Percentiles rank a stretch among this genome's conserved stretches.
These are phyloP conservation scores for Taiwanofungus camphoratus DNA, from an alignment of 1,284 basidiomycete species.

Conservation along the genomic window DNA sequence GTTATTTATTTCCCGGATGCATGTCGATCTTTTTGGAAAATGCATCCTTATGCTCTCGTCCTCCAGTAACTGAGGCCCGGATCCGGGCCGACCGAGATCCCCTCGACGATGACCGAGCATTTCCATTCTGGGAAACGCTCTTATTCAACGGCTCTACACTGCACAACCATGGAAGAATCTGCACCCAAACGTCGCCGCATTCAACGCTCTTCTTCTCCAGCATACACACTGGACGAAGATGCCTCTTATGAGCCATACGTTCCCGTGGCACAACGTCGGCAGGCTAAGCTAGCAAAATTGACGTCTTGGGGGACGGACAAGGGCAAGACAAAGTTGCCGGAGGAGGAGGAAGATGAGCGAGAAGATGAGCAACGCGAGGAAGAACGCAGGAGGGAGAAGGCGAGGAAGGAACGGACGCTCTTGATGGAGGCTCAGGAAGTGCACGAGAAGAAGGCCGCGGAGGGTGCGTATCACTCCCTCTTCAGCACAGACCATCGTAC, in stretches of 20 bases:
- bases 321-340: slow-evolving; percentile 43
- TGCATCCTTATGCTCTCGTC: too few species aligned
- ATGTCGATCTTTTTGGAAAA: too few species aligned
- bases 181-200: slow-evolving; percentile 26
- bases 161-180: slow-evolving; percentile 15
- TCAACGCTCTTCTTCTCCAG: slow-evolving; percentile 56
- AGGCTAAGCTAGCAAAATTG: slow-evolving; percentile 75
- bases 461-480: slow-evolving; percentile 57
- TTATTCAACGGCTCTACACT: too few species aligned
- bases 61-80: too few species aligned
- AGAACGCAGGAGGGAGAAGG: slow-evolving; percentile 66
- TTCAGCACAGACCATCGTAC: too few species aligned
- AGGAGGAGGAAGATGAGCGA: slow-evolving; percentile 59
- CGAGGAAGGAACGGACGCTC: slow-evolving; percentile 78
- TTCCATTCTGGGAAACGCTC: too few species aligned
- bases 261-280: slow-evolving; percentile 80
- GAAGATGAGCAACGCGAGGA: slow-evolving; percentile 76
- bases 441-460: slow-evolving; percentile 71
- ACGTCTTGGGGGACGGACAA: slow-evolving; percentile 52
- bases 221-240: slow-evolving; percentile 58
- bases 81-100: too few species aligned
- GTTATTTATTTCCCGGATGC: too few species aligned
- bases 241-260: slow-evolving; percentile 81
- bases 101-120: too few species aligned
- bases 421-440: slow-evolving; percentile 92